These are phyloP conservation scores for Gossypium lobatum DNA, from an alignment of 441 rosid species.

Conservation along the genomic window DNA sequence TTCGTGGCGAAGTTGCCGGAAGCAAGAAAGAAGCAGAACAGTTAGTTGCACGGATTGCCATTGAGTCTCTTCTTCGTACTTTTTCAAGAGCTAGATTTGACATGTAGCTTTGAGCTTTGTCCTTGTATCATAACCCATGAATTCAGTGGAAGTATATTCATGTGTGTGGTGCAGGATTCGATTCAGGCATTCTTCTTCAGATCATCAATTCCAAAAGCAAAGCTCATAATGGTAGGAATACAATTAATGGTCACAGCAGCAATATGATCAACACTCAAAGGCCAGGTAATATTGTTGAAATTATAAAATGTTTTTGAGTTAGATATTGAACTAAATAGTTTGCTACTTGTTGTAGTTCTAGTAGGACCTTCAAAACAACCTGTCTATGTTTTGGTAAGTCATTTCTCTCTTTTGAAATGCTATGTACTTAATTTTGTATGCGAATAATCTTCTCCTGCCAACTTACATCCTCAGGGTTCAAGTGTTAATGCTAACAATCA, in stretches of 20 bases:
- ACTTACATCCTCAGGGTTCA: background rate
- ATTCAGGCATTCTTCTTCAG: constrained; percentile 4
- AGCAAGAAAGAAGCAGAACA: constrained; percentile 29
- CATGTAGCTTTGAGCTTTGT: background rate
- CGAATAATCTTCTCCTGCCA: background rate
- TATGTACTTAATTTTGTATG: background rate
- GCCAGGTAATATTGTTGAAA: background rate
- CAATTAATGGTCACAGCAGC: background rate
- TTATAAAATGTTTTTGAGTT: background rate
- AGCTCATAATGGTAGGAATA: background rate
- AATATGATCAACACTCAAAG: background rate
- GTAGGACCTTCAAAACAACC: background rate
- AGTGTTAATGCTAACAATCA: background rate
- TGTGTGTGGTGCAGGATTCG: constrained; percentile 12
- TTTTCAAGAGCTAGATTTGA: background rate
- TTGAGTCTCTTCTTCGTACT: constrained; percentile 25
- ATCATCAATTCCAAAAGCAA: constrained; percentile 23
- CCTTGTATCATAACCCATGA: background rate
- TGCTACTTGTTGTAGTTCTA: background rate
- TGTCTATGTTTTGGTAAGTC: background rate
- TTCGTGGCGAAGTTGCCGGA: constrained; percentile 7
- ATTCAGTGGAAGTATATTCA: background rate
- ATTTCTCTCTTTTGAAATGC: background rate
- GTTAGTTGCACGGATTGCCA: constrained; percentile 16
- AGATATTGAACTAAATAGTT: no score